Conservation (phyloP, 805 yeast genomes). For the Lipomyces sp. region DNA sequence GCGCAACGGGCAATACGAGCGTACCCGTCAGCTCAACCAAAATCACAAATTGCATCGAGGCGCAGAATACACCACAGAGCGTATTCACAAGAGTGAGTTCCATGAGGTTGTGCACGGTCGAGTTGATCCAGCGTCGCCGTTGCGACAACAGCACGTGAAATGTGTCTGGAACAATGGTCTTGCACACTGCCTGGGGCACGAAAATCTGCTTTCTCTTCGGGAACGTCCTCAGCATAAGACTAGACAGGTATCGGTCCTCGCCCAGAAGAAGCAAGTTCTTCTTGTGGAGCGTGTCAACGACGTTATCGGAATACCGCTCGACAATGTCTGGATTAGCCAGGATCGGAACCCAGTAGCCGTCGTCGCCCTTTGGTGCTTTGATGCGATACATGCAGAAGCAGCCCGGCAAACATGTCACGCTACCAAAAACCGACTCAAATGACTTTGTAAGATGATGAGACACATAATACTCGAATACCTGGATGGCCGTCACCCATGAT, state of each 20-base stretch:
- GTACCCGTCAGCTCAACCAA: conserved; percentile 84
- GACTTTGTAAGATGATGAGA: conserved; percentile 95
- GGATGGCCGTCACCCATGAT: conserved; percentile 90
- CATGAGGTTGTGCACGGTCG: conserved; percentile 90
- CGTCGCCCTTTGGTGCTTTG: conserved; percentile 77
- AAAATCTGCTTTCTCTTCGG: conserved; percentile 86
- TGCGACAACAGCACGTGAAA: conserved; percentile 81
- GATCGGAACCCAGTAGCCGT: conserved; percentile 88
- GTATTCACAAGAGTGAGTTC: conserved; percentile 82
- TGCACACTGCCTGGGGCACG: conserved; percentile 88
- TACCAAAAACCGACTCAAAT: conserved; percentile 88
- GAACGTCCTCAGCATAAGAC: conserved; percentile 83
- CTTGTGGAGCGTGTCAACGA: conserved; percentile 75
- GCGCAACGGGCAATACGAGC: conserved; percentile 82
- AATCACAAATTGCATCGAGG: conserved; percentile 91
- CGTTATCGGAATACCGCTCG: conserved; percentile 84
- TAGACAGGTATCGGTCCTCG: conserved; percentile 83
- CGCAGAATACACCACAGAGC: conserved; percentile 91
- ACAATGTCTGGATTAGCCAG: conserved; percentile 92
- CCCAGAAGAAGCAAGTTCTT: conserved; percentile 84
- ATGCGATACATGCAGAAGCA: conserved; percentile 93
- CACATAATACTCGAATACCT: conserved; percentile 89
- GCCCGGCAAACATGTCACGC: conserved; percentile 94
- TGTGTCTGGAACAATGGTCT: conserved; percentile 80
- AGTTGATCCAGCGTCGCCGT: conserved; percentile 95